Evolutionary conservation across 2,329 filamentous ascomycete genomes (phyloP).

Genomic region (Monilinia vaccinii-corymbosi): DNA sequence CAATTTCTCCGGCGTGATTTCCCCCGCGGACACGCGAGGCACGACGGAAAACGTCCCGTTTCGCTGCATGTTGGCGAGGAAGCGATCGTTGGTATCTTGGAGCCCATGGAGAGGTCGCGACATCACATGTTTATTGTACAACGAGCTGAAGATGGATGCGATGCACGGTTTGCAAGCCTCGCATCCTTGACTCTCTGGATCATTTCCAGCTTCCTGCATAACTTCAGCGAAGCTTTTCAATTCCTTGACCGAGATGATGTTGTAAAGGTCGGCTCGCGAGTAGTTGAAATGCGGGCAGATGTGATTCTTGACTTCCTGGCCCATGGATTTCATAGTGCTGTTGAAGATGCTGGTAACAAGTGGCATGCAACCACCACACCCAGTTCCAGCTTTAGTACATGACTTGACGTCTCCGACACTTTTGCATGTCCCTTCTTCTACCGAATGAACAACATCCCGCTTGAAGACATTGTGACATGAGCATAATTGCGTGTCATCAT

Average conservation of each 20-base stretch:
- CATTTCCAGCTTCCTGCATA: constrained; percentile 69
- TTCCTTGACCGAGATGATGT: constrained; percentile 76
- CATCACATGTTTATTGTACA: constrained; percentile 81
- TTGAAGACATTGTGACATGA: constrained; percentile 92
- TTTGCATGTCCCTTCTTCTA: constrained; percentile 74
- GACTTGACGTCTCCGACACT: constrained; percentile 75
- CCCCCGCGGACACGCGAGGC: constrained; percentile 72
- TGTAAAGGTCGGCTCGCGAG: constrained; percentile 81
- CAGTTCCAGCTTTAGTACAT: constrained; percentile 86
- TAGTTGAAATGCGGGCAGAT: constrained; percentile 77
- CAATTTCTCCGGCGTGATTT: constrained; percentile 80
- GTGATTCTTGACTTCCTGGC: constrained; percentile 79
- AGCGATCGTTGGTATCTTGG: constrained; percentile 86
- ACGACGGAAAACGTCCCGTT: constrained; percentile 88
- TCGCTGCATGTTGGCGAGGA: constrained; percentile 80
- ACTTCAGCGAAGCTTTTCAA: constrained; percentile 64
- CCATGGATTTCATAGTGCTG: constrained; percentile 76
- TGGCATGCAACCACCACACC: constrained; percentile 84
- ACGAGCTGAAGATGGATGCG: constrained; percentile 68
- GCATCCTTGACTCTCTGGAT: constrained; percentile 65
- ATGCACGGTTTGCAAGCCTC: constrained; percentile 80
- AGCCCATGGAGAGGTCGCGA: constrained; percentile 60
- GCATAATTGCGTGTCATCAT: constrained; percentile 82
- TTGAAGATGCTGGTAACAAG: constrained; percentile 86
- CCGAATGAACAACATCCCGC: constrained; percentile 60